Base-by-base conservation (phyloP, 352 stramenopile genomes). In the Plasmopara viticola region DNA sequence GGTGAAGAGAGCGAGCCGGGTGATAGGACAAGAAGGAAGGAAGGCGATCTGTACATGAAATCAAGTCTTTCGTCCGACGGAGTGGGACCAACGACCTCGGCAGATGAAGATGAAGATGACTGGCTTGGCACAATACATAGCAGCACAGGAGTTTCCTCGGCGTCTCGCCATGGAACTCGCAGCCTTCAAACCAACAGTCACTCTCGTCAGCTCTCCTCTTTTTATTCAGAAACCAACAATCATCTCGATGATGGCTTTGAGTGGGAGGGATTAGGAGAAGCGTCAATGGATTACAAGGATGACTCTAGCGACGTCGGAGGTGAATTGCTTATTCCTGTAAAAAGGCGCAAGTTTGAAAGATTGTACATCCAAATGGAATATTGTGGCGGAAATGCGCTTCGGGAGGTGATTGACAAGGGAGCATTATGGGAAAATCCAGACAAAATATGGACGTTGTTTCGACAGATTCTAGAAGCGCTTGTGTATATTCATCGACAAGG, bases 331-430 rank as follows among this genome's bases (percentile, higher is more conserved):
- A 51, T 63, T 14, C 53, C 31, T 4, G 53, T 51, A 7, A 60
- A 51, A 18, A 84, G 74, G 28, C 72, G 77, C 38, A 72, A 68
- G 44, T 73, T 74, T 33, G 84, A 94, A 52, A 86, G 78, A 54
- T 65, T 97, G 48, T 95, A 92, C 58, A 96, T 96, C 56, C 87
- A 98, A 66, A 98, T 98, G 94, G 90, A 98, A 66, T 98, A 93
- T 60, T 98, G 95, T 45, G 77, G 94, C 42, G 74, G 85, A 8
- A 97, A 95, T 44, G 96, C 93, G 25, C 70, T 98, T 33, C 72
- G 92, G 49, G 88, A 97, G 40, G 77, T 98, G 33, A 98, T 98
- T 53, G 94, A 98, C 60, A 86, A 97, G 43, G 77, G 76, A 13
- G 62, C 63, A 0, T 61, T 97, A 25, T 90, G 68, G 51, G 74